These are phyloP conservation scores for Hordeum vulgare DNA, from an alignment of 176 grass and related monocot species.

Conservation along the genomic window DNA sequence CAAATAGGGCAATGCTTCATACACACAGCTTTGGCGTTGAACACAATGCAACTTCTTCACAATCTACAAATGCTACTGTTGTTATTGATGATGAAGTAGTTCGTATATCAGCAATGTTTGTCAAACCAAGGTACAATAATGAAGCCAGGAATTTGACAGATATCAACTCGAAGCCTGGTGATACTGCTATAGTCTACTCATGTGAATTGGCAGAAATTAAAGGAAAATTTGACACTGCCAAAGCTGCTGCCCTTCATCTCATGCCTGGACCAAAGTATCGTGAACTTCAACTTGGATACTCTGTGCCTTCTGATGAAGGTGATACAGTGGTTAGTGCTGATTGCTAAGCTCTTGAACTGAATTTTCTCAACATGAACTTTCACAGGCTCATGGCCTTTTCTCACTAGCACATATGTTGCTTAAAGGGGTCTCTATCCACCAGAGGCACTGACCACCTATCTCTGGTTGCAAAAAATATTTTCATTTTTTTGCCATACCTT, in stretches of 20 bases:
- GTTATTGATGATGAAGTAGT: constrained; percentile 91
- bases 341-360: not conserved
- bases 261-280: constrained; percentile 78
- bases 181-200: constrained; percentile 82
- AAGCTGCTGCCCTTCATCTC: constrained; percentile 68
- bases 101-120: constrained; percentile 76
- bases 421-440: not conserved
- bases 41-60: constrained; percentile 27
- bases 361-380: not conserved
- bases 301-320: constrained; percentile 57
- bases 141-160: constrained; percentile 30
- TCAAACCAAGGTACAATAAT: constrained; percentile 52
- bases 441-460: not conserved
- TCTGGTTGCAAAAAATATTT: not conserved
- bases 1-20: constrained; percentile 91
- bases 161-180: constrained; percentile 58
- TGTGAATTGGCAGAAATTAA: constrained; percentile 92
- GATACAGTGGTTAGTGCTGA: constrained; percentile 53
- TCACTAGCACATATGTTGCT: not conserved
- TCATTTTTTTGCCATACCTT: not conserved
- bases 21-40: constrained; percentile 76
- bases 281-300: constrained; percentile 89
- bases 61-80: constrained; percentile 43
- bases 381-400: not conserved
- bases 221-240: constrained; percentile 91